Conservation (phyloP, 140 eudicot genomes). For the Stevia rebaudiana region DNA sequence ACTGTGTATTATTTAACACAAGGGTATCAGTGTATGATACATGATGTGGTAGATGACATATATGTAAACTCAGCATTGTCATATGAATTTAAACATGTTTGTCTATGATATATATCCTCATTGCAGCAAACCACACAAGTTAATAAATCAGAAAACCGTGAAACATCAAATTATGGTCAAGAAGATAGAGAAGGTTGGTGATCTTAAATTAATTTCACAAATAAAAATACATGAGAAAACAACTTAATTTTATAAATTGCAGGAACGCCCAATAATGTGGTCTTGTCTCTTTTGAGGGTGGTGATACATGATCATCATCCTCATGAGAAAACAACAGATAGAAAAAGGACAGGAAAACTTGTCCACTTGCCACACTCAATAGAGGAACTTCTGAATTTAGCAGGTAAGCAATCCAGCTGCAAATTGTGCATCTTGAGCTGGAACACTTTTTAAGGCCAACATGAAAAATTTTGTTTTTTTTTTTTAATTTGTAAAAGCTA, state of each 20-base stretch:
- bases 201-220: conserved; percentile 6
- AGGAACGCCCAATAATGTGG: conserved; percentile 44
- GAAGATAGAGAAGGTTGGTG: conserved; percentile 42
- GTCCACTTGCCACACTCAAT: conserved; percentile 71
- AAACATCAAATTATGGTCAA: conserved; percentile 29
- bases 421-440: conserved; percentile 10
- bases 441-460: conserved; percentile 1
- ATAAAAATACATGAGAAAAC: conserved; percentile 3
- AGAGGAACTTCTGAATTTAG: conserved; percentile 57
- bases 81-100: conserved; percentile 16
- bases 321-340: conserved; percentile 35
- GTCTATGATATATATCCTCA: conserved; percentile 13
- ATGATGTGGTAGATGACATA: background rate
- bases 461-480: background rate
- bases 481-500: conserved; percentile 4
- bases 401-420: conserved; percentile 44
- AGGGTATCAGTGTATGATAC: conserved; percentile 4
- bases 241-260: conserved; percentile 23
- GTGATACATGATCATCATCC: conserved; percentile 80
- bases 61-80: background rate
- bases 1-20: too few relatives aligned
- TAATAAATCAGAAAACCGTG: conserved; percentile 36
- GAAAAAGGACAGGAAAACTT: conserved; percentile 52
- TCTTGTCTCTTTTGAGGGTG: conserved; percentile 40
- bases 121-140: conserved; percentile 42